A percentile compares a stretch with the other conserved stretches of the same genome.
Conservation (phyloP, 805 yeast species). For the Naumovozyma castellii region DNA sequence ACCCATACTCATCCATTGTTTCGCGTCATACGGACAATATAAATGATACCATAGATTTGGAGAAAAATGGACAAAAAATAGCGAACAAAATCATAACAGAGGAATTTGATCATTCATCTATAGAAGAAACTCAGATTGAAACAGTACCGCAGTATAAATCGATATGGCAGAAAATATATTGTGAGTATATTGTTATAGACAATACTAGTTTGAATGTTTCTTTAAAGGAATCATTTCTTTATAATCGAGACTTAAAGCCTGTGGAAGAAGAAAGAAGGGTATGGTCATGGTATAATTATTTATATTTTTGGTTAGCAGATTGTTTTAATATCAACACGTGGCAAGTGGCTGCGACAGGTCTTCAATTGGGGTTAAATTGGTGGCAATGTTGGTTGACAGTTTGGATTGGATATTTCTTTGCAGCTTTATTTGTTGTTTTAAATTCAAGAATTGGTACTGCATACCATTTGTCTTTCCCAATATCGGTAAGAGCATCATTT, state of each 20-base stretch:
- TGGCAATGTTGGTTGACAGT: slow-evolving; percentile 84
- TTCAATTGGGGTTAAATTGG: slow-evolving; percentile 65
- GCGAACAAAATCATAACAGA: not conserved
- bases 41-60: not conserved
- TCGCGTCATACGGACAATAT: not conserved
- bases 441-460: slow-evolving; percentile 67
- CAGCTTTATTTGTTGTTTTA: slow-evolving; percentile 54
- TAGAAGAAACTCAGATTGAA: not conserved
- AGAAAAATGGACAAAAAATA: not conserved
- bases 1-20: slow-evolving; percentile 4
- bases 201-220: slow-evolving; percentile 32
- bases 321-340: slow-evolving; percentile 80
- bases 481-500: slow-evolving; percentile 64
- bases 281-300: slow-evolving; percentile 74
- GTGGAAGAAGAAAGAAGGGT: slow-evolving; percentile 59
- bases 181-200: slow-evolving; percentile 7
- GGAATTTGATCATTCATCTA: not conserved
- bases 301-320: slow-evolving; percentile 77
- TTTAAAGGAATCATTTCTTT: slow-evolving; percentile 50
- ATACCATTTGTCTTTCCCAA: slow-evolving; percentile 77
- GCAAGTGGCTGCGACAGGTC: slow-evolving; percentile 82
- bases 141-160: not conserved
- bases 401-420: slow-evolving; percentile 70
- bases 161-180: slow-evolving; percentile 6
- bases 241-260: slow-evolving; percentile 65